Conservation (phyloP, 371 early-diverging fungal species). For the Dichotomocladium elegans region DNA sequence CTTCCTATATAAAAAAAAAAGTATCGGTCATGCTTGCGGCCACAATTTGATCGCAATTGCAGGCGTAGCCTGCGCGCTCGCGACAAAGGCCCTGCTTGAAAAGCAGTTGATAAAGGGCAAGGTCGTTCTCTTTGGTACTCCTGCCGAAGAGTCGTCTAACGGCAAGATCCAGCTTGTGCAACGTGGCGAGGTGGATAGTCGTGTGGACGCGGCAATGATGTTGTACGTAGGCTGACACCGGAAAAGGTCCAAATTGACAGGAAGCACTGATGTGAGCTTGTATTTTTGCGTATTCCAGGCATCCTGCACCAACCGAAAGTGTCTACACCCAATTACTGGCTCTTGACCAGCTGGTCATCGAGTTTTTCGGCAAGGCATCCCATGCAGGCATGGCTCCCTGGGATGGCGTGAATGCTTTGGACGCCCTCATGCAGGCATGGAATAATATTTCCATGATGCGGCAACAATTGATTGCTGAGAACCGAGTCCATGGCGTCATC, state of each 20-base stretch:
- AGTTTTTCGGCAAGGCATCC: conserved; percentile 60
- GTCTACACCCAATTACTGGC: conserved; percentile 36
- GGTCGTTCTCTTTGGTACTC: conserved; percentile 75
- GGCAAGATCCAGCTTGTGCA: conserved; percentile 72
- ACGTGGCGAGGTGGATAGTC: conserved; percentile 52
- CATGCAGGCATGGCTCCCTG: conserved; percentile 56
- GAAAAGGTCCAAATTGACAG: too few relatives aligned
- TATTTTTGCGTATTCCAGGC: conserved; percentile 4
- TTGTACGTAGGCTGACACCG: conserved; percentile 46
- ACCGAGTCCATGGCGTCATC: conserved; percentile 73
- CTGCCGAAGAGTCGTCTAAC: conserved; percentile 71
- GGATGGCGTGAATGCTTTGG: conserved; percentile 76
- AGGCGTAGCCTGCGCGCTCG: conserved; percentile 64
- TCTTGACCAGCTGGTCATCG: conserved; percentile 37
- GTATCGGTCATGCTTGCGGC: conserved; percentile 66
- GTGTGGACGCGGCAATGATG: conserved; percentile 73
- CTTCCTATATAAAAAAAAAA: conserved; percentile 2
- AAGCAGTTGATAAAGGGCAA: conserved; percentile 46
- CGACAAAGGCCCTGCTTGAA: conserved; percentile 51
- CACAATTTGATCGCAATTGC: conserved; percentile 70
- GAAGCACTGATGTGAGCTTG: too few relatives aligned
- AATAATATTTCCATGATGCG: conserved; percentile 61
- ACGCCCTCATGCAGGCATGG: conserved; percentile 62
- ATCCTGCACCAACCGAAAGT: conserved; percentile 26
- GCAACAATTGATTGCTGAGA: conserved; percentile 62